Conservation (phyloP, 2,329 filamentous ascomycete species). For the Mycogone perniciosa region DNA sequence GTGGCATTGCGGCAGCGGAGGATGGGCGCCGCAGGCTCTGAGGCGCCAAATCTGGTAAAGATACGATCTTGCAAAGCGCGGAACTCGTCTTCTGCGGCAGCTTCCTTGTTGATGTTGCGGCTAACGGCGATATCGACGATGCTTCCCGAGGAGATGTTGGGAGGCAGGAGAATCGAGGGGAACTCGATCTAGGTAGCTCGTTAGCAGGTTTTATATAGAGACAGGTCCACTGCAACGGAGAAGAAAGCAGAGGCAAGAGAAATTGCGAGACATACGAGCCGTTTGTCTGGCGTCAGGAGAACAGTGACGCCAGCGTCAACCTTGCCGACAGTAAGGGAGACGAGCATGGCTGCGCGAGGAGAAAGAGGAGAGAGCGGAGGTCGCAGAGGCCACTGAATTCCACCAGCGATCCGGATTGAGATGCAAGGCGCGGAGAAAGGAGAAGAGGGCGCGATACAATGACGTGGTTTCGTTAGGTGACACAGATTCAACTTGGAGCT, state of each 20-base stretch:
- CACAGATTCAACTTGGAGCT: no score
- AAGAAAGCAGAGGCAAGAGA: not conserved
- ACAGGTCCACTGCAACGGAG: not conserved
- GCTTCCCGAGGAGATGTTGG: conserved; percentile 89
- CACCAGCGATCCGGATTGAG: not conserved
- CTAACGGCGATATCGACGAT: conserved; percentile 97
- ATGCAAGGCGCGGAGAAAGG: not conserved
- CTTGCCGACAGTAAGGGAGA: conserved; percentile 97
- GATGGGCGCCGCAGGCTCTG: conserved; percentile 67
- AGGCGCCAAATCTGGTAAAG: conserved; percentile 75
- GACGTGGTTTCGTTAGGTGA: no score
- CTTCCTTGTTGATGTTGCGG: conserved; percentile 76
- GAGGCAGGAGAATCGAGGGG: conserved; percentile 90
- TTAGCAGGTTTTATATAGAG: not conserved
- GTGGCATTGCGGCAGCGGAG: conserved; percentile 95
- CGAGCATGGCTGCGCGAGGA: conserved; percentile 59
- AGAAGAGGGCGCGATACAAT: no score
- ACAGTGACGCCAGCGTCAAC: conserved; percentile 98
- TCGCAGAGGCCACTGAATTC: not conserved
- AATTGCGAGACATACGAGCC: conserved; percentile 61
- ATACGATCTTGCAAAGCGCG: conserved; percentile 82
- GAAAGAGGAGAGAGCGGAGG: not conserved
- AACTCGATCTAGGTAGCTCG: conserved; percentile 75
- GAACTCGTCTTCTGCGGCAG: conserved; percentile 68
- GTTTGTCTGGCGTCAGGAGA: conserved; percentile 91